Evolutionary conservation across 1,284 basidiomycete genomes (phyloP).

Genomic region (Schizophyllum amplum): DNA sequence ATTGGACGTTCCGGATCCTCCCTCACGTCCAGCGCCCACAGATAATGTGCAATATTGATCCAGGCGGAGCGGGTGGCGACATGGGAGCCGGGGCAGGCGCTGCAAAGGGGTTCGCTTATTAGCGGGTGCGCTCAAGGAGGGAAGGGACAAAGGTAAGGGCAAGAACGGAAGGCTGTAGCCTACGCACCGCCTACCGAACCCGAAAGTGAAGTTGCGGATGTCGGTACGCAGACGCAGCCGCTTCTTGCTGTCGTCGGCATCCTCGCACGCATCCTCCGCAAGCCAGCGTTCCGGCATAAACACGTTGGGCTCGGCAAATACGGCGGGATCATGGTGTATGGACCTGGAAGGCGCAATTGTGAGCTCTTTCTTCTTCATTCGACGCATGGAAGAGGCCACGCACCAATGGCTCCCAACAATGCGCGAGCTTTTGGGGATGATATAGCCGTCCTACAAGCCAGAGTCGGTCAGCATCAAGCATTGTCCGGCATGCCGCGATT

Average conservation of each 20-base stretch:
- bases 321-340: constrained; percentile 44
- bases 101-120: not conserved
- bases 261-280: constrained; percentile 30
- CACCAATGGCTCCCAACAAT: not conserved
- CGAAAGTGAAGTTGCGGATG: constrained; percentile 36
- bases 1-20: constrained; percentile 42
- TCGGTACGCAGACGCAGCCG: not conserved
- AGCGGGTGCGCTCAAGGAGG: too few species aligned
- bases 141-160: not conserved
- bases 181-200: constrained; percentile 47
- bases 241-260: constrained; percentile 38
- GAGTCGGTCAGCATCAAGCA: not conserved
- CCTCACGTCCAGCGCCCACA: constrained; percentile 51
- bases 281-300: constrained; percentile 57
- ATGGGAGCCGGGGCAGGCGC: not conserved
- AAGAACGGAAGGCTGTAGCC: not conserved
- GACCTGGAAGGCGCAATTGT: constrained; percentile 26
- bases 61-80: constrained; percentile 18
- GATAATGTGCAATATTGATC: constrained; percentile 46
- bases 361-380: not conserved
- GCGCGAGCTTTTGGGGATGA: not conserved
- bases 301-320: constrained; percentile 49
- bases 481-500: too few species aligned
- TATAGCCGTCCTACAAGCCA: not conserved
- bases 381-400: not conserved